These are phyloP conservation scores for Thalassiosira profunda DNA, from an alignment of 108 stramenopile genomes.

Conservation along the genomic window DNA sequence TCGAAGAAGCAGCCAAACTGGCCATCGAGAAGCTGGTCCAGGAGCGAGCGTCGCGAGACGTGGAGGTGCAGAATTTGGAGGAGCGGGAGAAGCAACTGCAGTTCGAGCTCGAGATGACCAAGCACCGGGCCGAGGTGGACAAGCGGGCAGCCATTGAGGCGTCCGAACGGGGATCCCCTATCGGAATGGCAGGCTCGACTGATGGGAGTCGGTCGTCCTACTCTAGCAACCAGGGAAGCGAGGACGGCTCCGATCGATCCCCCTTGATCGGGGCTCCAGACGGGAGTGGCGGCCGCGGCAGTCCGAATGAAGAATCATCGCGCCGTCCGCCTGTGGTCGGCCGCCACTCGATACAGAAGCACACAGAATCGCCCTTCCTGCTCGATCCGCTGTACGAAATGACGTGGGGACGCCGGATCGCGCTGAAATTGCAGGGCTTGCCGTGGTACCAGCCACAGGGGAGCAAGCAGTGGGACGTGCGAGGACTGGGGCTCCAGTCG, in stretches of 20 bases:
- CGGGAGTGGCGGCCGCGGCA: too few relatives aligned
- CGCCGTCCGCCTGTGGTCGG: conserved; percentile 37
- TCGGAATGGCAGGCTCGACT: neutral
- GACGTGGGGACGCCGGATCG: conserved; percentile 75
- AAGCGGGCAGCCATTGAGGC: conserved; percentile 11
- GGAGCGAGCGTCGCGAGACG: conserved; percentile 25
- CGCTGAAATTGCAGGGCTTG: conserved; percentile 50
- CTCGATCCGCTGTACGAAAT: conserved; percentile 59
- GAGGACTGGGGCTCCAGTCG: conserved; percentile 43
- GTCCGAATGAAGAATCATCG: neutral
- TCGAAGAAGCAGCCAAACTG: conserved; percentile 45
- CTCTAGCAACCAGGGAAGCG: too few relatives aligned
- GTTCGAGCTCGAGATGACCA: conserved; percentile 42
- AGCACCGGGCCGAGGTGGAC: conserved; percentile 16
- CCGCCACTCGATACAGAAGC: conserved; percentile 17
- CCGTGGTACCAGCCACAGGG: conserved; percentile 79
- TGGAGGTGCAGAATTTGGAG: conserved; percentile 27
- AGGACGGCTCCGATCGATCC: too few relatives aligned
- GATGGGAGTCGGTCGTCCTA: neutral
- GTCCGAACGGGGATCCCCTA: neutral
- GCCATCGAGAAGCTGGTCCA: conserved; percentile 40
- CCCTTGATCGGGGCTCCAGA: neutral
- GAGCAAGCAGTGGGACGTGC: conserved; percentile 37
- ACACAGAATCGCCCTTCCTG: conserved; percentile 33
- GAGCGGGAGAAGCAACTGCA: conserved; percentile 36